Evolutionary conservation across 176 grass and related monocot genomes (phyloP).

Genomic region (Paspalum notatum): DNA sequence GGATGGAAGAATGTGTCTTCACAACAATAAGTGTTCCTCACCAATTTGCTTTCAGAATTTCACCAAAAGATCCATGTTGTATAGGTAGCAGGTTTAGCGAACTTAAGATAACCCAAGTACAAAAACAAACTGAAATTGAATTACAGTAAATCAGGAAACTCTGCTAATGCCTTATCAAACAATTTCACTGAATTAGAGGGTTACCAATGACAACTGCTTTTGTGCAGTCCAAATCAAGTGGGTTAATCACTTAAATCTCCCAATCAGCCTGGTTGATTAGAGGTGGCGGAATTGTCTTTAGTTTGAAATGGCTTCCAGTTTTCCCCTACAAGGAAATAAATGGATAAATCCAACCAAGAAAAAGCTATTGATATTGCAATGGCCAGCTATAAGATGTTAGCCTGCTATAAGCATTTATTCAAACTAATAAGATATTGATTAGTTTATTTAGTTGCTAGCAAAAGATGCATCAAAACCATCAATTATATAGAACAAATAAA

Average conservation of each 20-base stretch:
- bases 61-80: slow-evolving; percentile 96
- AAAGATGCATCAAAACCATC: slow-evolving; percentile 24
- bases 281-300: slow-evolving; percentile 90
- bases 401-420: slow-evolving; percentile 1
- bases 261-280: slow-evolving; percentile 98
- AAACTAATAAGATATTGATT: slow-evolving; percentile 21
- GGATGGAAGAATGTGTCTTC: slow-evolving; percentile 98
- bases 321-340: slow-evolving; percentile 68
- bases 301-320: slow-evolving; percentile 99
- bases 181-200: slow-evolving; percentile 12
- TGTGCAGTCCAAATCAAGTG: slow-evolving; percentile 89
- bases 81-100: slow-evolving; percentile 29
- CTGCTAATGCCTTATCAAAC: background rate
- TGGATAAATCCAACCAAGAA: slow-evolving; percentile 16
- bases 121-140: too few species aligned
- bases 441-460: slow-evolving; percentile 17
- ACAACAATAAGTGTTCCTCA: slow-evolving; percentile 97
- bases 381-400: slow-evolving; percentile 1
- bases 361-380: slow-evolving; percentile 4
- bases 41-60: slow-evolving; percentile 99
- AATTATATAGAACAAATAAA: slow-evolving; percentile 21
- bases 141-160: slow-evolving; percentile 21
- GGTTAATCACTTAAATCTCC: slow-evolving; percentile 99
- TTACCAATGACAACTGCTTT: slow-evolving; percentile 79
- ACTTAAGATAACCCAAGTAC: slow-evolving; percentile 34